Conservation (phyloP, 345 rosid species). For the Citrus cavaleriei region DNA sequence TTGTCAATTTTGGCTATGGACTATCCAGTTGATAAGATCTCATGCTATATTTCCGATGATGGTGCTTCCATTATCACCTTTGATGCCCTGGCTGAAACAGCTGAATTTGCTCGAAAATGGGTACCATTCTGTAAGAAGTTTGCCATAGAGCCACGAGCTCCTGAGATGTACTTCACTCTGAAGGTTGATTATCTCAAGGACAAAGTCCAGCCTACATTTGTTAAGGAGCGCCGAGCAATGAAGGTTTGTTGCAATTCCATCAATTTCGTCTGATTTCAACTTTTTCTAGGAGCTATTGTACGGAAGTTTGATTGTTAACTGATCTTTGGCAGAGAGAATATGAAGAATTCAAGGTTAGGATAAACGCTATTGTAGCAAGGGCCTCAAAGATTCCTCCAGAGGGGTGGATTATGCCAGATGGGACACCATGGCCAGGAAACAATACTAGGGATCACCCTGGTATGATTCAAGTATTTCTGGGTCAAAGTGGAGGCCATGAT, state of each 20-base stretch:
- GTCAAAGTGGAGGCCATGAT: conserved; percentile 86
- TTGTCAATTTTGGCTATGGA: conserved; percentile 94
- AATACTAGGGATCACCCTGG: conserved; percentile 97
- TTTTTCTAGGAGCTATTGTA: neutral
- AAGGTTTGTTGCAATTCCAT: conserved; percentile 47
- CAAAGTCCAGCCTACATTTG: conserved; percentile 94
- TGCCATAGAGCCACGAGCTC: conserved; percentile 70
- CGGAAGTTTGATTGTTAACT: neutral
- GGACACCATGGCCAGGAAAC: conserved; percentile 99
- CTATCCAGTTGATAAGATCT: conserved; percentile 88
- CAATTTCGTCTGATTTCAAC: neutral
- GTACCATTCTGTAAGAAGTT: conserved; percentile 84
- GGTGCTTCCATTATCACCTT: conserved; percentile 98
- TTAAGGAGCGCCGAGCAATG: conserved; percentile 94
- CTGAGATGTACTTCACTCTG: conserved; percentile 66
- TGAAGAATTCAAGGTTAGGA: conserved; percentile 93
- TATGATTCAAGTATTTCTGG: conserved; percentile 92
- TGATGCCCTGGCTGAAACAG: conserved; percentile 78
- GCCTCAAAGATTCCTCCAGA: conserved; percentile 77
- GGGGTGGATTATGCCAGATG: conserved; percentile 99
- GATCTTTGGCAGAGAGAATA: conserved; percentile 70
- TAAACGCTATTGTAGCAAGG: conserved; percentile 84
- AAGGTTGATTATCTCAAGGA: conserved; percentile 94
- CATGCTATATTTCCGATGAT: conserved; percentile 93
- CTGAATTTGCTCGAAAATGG: conserved; percentile 82